These are phyloP conservation scores for Kodamaea jinghongensis DNA, from an alignment of 805 yeast species.

Conservation along the genomic window DNA sequence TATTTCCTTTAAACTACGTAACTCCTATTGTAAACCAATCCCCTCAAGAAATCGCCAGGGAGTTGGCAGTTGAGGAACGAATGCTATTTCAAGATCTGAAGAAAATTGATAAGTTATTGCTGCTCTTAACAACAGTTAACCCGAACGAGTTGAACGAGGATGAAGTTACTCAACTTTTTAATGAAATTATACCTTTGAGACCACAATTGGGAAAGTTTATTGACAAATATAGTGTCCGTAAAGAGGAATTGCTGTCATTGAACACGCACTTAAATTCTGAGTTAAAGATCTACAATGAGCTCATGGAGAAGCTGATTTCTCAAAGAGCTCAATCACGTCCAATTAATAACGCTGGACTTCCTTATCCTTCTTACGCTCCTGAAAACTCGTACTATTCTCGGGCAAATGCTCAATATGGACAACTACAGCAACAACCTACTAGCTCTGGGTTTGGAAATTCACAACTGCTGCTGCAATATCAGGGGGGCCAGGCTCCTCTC, in stretches of 20 bases:
- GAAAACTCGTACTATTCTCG: background rate
- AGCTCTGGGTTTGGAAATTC: constrained; percentile 41
- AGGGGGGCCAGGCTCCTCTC: no score
- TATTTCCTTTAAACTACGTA: constrained; percentile 91
- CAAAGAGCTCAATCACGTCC: constrained; percentile 8
- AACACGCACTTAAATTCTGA: constrained; percentile 71
- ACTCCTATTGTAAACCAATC: constrained; percentile 70
- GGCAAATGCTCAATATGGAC: background rate
- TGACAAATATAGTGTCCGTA: constrained; percentile 72
- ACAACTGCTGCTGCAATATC: constrained; percentile 6
- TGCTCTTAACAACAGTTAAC: constrained; percentile 44
- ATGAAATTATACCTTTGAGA: constrained; percentile 67
- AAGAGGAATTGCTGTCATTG: constrained; percentile 72
- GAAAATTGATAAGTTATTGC: constrained; percentile 69
- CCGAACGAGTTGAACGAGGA: constrained; percentile 51
- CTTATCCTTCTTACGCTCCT: constrained; percentile 1
- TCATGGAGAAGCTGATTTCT: constrained; percentile 48
- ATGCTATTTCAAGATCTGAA: constrained; percentile 50
- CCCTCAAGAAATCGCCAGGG: constrained; percentile 53
- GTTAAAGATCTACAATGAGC: constrained; percentile 62
- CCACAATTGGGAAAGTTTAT: constrained; percentile 71
- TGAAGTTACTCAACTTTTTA: constrained; percentile 67
- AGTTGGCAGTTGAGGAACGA: constrained; percentile 48
- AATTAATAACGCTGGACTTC: background rate
- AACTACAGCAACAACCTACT: constrained; percentile 30